phyloP scores from a whole-genome alignment of 1,284 basidiomycete genomes.

The Rhodotorula sp. region DNA sequence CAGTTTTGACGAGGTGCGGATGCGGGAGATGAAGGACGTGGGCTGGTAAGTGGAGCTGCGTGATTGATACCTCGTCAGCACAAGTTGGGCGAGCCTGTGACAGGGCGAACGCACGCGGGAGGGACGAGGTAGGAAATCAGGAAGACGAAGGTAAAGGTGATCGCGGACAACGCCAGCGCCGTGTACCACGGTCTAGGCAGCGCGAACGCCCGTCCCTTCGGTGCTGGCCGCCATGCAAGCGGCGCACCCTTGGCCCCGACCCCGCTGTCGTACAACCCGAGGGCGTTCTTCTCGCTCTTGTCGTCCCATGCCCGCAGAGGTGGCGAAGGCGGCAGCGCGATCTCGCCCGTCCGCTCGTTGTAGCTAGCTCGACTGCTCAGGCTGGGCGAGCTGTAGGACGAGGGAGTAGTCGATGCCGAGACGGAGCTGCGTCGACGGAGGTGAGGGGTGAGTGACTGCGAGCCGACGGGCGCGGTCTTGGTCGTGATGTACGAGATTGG shows the following conservation, averaged over 20 bases:
- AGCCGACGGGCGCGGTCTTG: background rate
- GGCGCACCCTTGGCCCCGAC: background rate
- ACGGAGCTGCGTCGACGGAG: conserved; percentile 30
- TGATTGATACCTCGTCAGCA: background rate
- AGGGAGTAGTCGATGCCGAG: conserved; percentile 7
- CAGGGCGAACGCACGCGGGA: conserved; percentile 20
- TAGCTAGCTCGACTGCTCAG: conserved; percentile 22
- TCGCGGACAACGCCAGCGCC: conserved; percentile 9
- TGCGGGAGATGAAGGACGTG: conserved; percentile 11
- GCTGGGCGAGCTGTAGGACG: conserved; percentile 6
- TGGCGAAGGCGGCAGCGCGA: conserved; percentile 32
- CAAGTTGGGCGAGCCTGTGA: background rate
- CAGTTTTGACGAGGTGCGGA: conserved; percentile 5
- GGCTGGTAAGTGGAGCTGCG: conserved; percentile 19
- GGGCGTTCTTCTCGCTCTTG: conserved; percentile 24
- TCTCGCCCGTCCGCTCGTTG: conserved; percentile 34
- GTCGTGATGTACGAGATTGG: conserved; percentile 7
- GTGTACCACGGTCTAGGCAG: conserved; percentile 33
- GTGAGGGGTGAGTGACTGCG: conserved; percentile 10
- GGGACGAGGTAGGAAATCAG: conserved; percentile 31
- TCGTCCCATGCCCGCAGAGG: conserved; percentile 33
- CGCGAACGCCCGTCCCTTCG: conserved; percentile 17
- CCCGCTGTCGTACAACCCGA: conserved; percentile 19
- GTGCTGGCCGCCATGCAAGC: conserved; percentile 12
- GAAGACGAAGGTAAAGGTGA: conserved; percentile 23